Evolutionary conservation across 345 rosid genomes (phyloP), one percentile per base, ranked within the genome.

Genomic region (Dipteronia dyeriana): DNA sequence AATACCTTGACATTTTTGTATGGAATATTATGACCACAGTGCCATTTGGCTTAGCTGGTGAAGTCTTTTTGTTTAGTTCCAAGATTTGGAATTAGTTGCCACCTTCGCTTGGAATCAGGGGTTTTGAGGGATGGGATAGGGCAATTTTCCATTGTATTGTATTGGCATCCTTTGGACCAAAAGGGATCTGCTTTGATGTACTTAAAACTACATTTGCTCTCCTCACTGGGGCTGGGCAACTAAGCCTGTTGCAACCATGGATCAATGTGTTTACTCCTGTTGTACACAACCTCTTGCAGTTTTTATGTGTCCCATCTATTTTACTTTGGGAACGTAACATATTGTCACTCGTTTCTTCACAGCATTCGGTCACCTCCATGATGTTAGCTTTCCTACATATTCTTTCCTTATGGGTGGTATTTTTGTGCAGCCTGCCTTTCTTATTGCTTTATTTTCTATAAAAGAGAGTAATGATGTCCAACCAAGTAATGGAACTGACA

Each of bases 381-480:
- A 14, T 38, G 59, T 41, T 77, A 43, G n/a, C 79, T 56, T 75
- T 20, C 54, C 61, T 31, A 26, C 49, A 20, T 20, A 38, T 14
- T 61, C 12, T 66, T 75, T 43, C 34, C 76, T 75, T 68, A 45
- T 67, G 51, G 68, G 60, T 79, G 31, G 57, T 75, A 71, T 77
- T 62, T 80, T 80, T 78, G 61, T 85, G 87, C 88, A 96, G 99
- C 97, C 97, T 79, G 86, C 97, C 71, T 90, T 94, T 82, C 87
- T 96, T 80, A 82, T 89, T 79, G 86, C 91, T 65, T 73, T 96
- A 64, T 80, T 91, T 63, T 81, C 84, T 39, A 68, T 76, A 54
- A 78, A 76, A 29, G 95, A 84, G 83, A 83, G 76, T 70, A 47
- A 74, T 49, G 86, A 83, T 56, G 72, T 80, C 74, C 84, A 78